phyloP scores from a whole-genome alignment of 2,329 filamentous ascomycete species.

The Myriosclerotinia scirpicola region DNA sequence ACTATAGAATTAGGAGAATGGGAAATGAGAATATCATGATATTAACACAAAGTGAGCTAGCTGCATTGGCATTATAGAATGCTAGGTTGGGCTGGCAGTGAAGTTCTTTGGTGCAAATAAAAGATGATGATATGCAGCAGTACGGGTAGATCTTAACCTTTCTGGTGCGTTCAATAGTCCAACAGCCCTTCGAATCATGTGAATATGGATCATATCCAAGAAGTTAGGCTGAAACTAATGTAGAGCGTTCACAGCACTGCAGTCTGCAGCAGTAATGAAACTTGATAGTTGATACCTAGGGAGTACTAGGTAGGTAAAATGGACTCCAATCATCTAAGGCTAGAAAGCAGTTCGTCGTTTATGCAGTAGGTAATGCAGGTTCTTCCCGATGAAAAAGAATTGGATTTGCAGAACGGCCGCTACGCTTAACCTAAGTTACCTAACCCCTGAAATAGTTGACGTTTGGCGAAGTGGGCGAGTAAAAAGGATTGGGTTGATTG shows the following conservation, averaged over 20 bases:
- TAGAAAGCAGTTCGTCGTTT: not conserved
- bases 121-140: no score
- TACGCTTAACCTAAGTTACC: not conserved
- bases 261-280: not conserved
- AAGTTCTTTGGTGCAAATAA: not conserved
- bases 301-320: no score
- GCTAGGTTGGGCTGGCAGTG: not conserved
- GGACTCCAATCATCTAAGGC: not conserved
- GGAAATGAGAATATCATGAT: constrained; percentile 6
- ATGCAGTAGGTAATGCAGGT: not conserved
- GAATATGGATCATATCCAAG: no score
- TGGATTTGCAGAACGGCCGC: not conserved
- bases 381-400: no score
- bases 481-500: constrained; percentile 6
- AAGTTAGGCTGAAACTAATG: not conserved
- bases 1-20: constrained; percentile 9
- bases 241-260: not conserved
- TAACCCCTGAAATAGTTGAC: constrained; percentile 7
- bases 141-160: no score
- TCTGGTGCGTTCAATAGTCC: no score
- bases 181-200: no score
- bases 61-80: not conserved
- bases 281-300: not conserved
- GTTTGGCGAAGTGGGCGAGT: constrained; percentile 8
- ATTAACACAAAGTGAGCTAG: not conserved